Conservation (phyloP, 345 rosid genomes). For the Alliaria petiolata region DNA sequence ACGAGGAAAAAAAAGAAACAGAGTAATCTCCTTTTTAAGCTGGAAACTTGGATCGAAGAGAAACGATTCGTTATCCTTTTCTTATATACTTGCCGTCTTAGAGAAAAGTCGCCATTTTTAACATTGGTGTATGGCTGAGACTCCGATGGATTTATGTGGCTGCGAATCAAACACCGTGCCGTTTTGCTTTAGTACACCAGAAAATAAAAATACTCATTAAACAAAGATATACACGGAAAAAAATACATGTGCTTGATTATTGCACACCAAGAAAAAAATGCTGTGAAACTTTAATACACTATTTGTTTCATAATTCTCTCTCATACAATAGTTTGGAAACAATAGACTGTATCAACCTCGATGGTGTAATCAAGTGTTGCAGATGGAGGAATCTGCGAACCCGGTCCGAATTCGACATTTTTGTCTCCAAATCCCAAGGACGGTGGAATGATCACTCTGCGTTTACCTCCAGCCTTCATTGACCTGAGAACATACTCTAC, state of each 20-base stretch:
- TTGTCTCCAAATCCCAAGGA: constrained; percentile 66
- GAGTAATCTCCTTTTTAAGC: neutral
- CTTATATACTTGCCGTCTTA: neutral
- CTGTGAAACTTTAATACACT: neutral
- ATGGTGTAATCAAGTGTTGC: constrained; percentile 66
- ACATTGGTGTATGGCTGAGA: constrained; percentile 11
- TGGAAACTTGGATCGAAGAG: neutral
- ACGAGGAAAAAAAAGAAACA: neutral
- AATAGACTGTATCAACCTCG: constrained; percentile 66
- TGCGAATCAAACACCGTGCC: constrained; percentile 24
- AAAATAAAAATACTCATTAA: too few relatives aligned
- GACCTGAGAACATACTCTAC: constrained; percentile 61
- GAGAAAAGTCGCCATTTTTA: neutral
- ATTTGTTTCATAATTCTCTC: neutral
- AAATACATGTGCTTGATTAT: neutral
- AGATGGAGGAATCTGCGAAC: constrained; percentile 53
- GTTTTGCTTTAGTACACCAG: constrained; percentile 1
- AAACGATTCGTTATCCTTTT: constrained; percentile 23
- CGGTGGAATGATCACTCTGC: constrained; percentile 74
- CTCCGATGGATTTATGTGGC: constrained; percentile 12
- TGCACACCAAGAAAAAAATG: neutral
- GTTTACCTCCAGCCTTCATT: constrained; percentile 86
- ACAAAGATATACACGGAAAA: too few relatives aligned
- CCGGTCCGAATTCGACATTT: constrained; percentile 62
- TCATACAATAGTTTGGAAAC: constrained; percentile 41